phyloP scores from a whole-genome alignment of 2,329 filamentous ascomycete genomes.

The Elsinoe ampelina region DNA sequence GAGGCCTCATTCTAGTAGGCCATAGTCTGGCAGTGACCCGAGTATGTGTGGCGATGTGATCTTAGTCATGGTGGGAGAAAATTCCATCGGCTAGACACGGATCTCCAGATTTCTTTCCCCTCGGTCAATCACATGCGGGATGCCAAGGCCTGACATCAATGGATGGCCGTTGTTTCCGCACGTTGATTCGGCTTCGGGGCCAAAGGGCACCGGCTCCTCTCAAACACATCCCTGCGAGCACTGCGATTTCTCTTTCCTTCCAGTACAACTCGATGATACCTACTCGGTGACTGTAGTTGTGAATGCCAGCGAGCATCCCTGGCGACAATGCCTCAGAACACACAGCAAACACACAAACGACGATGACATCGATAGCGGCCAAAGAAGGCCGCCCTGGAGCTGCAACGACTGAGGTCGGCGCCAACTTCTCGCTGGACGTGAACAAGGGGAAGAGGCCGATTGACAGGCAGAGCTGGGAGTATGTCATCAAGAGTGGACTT shows the following conservation, averaged over 20 bases:
- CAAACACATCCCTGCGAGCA: not conserved
- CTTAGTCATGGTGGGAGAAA: not conserved
- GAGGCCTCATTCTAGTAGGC: too few relatives aligned
- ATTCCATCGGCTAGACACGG: not conserved
- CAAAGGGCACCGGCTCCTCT: not conserved
- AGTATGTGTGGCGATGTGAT: too few relatives aligned
- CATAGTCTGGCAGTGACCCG: too few relatives aligned
- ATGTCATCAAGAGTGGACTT: constrained; percentile 71
- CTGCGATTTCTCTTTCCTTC: not conserved
- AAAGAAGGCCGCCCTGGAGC: constrained; percentile 31
- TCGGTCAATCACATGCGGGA: constrained; percentile 8
- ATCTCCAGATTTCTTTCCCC: not conserved
- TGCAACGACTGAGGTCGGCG: constrained; percentile 45
- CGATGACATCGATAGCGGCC: constrained; percentile 25
- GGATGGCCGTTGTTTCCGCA: constrained; percentile 10
- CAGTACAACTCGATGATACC: not conserved
- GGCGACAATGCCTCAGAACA: constrained; percentile 26
- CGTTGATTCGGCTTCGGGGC: constrained; percentile 8
- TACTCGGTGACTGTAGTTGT: constrained; percentile 7
- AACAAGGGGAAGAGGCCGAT: constrained; percentile 42
- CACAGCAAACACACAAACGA: constrained; percentile 21
- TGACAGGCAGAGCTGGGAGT: constrained; percentile 69
- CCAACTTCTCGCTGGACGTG: constrained; percentile 35
- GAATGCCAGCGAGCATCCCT: constrained; percentile 30
- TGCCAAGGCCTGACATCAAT: constrained; percentile 11